These are phyloP conservation scores for Calendula officinalis DNA, from an alignment of 129 eudicot genomes.

Conservation along the genomic window DNA sequence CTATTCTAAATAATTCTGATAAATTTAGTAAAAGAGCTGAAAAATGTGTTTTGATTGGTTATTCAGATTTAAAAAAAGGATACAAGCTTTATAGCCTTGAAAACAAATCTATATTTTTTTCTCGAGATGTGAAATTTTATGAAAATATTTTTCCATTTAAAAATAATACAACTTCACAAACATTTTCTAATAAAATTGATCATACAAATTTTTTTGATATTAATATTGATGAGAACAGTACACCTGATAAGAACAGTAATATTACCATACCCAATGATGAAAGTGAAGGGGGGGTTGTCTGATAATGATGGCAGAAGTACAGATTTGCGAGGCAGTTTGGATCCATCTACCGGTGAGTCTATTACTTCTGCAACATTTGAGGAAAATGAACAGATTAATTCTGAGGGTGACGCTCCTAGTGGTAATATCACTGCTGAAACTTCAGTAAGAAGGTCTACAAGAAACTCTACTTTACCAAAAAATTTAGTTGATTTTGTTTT, in stretches of 20 bases:
- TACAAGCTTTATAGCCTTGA: background rate
- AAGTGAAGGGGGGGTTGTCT: background rate
- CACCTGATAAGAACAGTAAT: background rate
- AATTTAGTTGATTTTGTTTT: no score
- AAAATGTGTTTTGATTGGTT: background rate
- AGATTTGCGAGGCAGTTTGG: no score
- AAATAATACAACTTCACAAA: background rate
- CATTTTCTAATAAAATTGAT: background rate
- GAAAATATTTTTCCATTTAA: background rate
- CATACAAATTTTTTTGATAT: background rate
- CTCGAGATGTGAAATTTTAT: background rate
- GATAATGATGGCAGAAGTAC: no score
- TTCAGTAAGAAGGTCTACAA: no score
- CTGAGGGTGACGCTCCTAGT: no score
- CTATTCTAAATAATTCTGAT: background rate
- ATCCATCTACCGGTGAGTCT: no score
- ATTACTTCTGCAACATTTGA: no score
- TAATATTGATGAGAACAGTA: background rate
- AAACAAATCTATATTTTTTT: background rate
- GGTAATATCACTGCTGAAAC: no score
- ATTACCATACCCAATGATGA: background rate
- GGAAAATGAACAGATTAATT: no score
- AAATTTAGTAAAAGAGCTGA: background rate
- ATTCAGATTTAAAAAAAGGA: background rate
- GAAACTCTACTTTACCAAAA: no score